Evolutionary conservation across 148 eudicot species (phyloP).

Genomic region (Rhododendron simsii): DNA sequence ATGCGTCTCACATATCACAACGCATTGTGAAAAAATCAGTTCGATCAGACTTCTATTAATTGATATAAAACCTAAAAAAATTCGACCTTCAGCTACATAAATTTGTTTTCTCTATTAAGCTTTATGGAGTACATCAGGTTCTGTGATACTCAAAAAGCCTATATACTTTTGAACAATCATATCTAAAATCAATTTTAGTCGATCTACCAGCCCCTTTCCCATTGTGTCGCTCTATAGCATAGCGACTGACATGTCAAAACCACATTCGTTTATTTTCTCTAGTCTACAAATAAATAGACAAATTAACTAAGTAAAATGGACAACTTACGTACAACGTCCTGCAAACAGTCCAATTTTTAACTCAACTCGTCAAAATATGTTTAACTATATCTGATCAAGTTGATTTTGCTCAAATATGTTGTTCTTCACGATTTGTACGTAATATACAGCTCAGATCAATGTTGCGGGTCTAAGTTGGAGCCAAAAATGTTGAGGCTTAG

Average conservation of each 20-base stretch:
- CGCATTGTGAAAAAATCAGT: background rate
- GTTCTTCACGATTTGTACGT: background rate
- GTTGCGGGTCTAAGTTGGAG: background rate
- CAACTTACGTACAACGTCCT: background rate
- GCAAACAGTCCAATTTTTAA: background rate
- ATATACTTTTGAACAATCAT: too few species aligned
- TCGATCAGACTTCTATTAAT: background rate
- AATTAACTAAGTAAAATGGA: background rate
- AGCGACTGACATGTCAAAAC: background rate
- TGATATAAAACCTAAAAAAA: too few species aligned
- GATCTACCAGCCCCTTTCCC: background rate
- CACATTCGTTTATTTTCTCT: background rate
- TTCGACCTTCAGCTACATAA: background rate
- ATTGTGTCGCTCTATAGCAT: background rate
- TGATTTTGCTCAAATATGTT: background rate
- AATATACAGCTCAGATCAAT: too few species aligned
- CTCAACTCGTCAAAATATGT: background rate
- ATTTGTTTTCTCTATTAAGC: too few species aligned
- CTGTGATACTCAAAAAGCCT: background rate
- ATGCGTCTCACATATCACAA: background rate
- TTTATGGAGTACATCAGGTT: background rate
- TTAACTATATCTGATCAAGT: background rate
- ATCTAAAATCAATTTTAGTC: too few species aligned
- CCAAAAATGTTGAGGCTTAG: background rate
- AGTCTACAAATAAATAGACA: background rate